Base-by-base conservation (phyloP, 768 basidiomycete genomes). In the Scleroderma citrinum region DNA sequence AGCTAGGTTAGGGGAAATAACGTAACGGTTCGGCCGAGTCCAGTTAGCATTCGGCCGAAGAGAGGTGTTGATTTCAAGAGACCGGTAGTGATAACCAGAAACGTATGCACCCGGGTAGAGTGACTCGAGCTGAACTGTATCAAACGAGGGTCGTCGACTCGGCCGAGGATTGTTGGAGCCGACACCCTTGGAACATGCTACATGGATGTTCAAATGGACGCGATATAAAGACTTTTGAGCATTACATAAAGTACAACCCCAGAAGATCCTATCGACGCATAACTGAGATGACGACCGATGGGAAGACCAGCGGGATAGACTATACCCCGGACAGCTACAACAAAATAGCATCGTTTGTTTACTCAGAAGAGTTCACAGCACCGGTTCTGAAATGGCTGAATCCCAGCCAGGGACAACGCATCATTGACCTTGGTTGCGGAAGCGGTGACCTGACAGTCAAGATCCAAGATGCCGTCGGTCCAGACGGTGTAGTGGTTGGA, bases 351-450 rank as follows among this genome's bases (percentile, higher is more conserved):
- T 68, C 79, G 10, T 91, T 85, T 56, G 87, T 89, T 36, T 91
- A 88, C 63, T 68, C 72, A 1, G 49, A 68, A 12, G 64, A 61
- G 53, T 78, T 62, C 70, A 80, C 71, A 42, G 67, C 65, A 0
- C 69, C 83, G 8, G 72, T 92, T 19, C 62, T 89, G 12, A 71
- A 72, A 3, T 70, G 87, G 24, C 72, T 92, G 11, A 65, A 76
- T n/a, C 73, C 87, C 0, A 55, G 76, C 53, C 74, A 78, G 0
- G 88, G 88, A 1, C 84, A 91, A 56, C 71, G 72, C 43, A 82
- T 92, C 39, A 69, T 86, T 50, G 88, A 90, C 57, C 66, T 90
- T 38, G 90, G 91, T 2, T 92, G 90, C 59, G 90, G 92, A 16
- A 89, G 82, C 39, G 91, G 89, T 0, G 85, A 92, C 54, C 68